phyloP scores from a whole-genome alignment of 2,329 filamentous ascomycete genomes.

The Spiromastix sp. region DNA sequence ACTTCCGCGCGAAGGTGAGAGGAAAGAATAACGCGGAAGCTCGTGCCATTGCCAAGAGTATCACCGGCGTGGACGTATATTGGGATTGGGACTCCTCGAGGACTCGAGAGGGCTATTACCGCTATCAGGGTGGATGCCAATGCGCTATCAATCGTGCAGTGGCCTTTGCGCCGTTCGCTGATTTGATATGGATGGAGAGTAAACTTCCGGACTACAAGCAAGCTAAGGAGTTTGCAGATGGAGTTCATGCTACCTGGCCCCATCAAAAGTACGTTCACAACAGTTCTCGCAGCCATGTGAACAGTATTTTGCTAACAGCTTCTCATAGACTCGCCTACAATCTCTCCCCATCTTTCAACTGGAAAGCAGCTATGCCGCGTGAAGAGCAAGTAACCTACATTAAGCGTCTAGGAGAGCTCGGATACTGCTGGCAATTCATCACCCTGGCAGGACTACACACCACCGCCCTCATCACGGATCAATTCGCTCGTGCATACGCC shows the following conservation, averaged over 20 bases:
- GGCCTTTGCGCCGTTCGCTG: slow-evolving; percentile 85
- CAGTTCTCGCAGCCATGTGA: neutral
- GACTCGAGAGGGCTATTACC: slow-evolving; percentile 91
- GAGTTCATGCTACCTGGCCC: slow-evolving; percentile 88
- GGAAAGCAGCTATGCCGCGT: slow-evolving; percentile 91
- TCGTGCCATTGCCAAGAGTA: slow-evolving; percentile 62
- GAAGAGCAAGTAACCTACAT: slow-evolving; percentile 97
- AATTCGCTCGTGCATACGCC: slow-evolving; percentile 75
- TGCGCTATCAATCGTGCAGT: slow-evolving; percentile 84
- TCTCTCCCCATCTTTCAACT: slow-evolving; percentile 98
- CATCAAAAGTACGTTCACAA: slow-evolving; percentile 70
- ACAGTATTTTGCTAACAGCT: slow-evolving; percentile 11
- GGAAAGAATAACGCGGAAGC: slow-evolving; percentile 82
- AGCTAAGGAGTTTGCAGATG: slow-evolving; percentile 84
- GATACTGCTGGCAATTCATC: slow-evolving; percentile 99
- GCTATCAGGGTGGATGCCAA: slow-evolving; percentile 81
- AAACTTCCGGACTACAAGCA: slow-evolving; percentile 87
- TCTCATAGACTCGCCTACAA: slow-evolving; percentile 77
- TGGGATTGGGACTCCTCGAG: slow-evolving; percentile 95
- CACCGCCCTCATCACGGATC: slow-evolving; percentile 82
- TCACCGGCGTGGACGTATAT: slow-evolving; percentile 71
- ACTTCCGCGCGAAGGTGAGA: slow-evolving; percentile 58
- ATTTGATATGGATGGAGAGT: slow-evolving; percentile 99
- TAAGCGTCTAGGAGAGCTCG: slow-evolving; percentile 69
- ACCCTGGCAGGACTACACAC: slow-evolving; percentile 92